Percentiles rank a stretch among this genome's conserved stretches.
phyloP scores from a whole-genome alignment of 2,329 filamentous ascomycete species.

The Aureobasidium sp. region DNA sequence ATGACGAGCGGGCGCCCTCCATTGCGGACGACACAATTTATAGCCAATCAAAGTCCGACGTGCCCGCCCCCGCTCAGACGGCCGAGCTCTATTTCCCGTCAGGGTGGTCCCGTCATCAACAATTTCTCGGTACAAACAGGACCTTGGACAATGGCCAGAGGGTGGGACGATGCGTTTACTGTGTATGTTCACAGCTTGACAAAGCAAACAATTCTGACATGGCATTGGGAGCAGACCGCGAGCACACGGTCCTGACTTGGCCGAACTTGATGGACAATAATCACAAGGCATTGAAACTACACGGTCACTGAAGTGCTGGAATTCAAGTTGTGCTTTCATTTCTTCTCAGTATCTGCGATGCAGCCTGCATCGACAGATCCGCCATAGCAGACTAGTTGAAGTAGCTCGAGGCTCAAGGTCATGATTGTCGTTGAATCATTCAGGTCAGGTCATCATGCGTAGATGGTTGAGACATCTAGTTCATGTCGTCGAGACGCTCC shows the following conservation, averaged over 20 bases:
- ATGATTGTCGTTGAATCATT: not conserved
- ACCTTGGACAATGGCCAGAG: not conserved
- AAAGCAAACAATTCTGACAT: not conserved
- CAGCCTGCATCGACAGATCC: not conserved
- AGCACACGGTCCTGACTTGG: not conserved
- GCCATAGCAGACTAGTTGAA: not conserved
- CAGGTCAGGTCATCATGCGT: not conserved
- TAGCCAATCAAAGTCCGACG: not conserved
- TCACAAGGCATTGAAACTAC: not conserved
- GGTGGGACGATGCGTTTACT: not conserved
- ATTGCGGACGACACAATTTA: not conserved
- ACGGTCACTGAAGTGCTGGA: not conserved
- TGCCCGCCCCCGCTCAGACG: not conserved
- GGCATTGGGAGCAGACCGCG: no score
- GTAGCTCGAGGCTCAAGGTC: not conserved
- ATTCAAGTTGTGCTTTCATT: not conserved
- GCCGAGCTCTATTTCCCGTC: not conserved
- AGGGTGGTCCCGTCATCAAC: not conserved
- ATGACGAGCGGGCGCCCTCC: not conserved
- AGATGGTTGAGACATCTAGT: not conserved
- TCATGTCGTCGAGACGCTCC: constrained; percentile 40
- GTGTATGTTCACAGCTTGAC: no score
- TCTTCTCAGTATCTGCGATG: not conserved
- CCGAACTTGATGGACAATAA: not conserved
- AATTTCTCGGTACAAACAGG: not conserved